phyloP scores from a whole-genome alignment of 306 rosid genomes.

The Bauhinia variegata region DNA sequence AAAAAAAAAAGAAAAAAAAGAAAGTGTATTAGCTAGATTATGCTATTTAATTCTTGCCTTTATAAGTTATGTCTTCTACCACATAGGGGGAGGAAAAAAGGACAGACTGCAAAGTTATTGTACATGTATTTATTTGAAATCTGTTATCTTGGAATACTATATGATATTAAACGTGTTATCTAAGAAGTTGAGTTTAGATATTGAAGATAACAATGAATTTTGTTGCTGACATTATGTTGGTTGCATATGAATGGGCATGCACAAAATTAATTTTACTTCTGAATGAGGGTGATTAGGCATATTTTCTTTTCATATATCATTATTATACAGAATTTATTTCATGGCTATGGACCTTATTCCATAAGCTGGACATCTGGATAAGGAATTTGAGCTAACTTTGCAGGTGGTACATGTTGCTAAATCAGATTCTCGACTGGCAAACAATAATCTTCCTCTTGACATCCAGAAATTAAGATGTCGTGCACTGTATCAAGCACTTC shows the following conservation, averaged over 20 bases:
- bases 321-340: slow-evolving; percentile 31
- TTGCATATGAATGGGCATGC: neutral
- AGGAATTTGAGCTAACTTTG: slow-evolving; percentile 37
- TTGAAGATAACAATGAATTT: neutral
- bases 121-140: neutral
- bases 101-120: neutral
- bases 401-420: slow-evolving; percentile 92
- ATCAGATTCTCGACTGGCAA: slow-evolving; percentile 94
- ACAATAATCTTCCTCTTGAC: slow-evolving; percentile 85
- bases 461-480: slow-evolving; percentile 93
- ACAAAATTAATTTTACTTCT: slow-evolving; percentile 23
- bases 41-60: too few species aligned
- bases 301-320: slow-evolving; percentile 13
- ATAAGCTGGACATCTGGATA: slow-evolving; percentile 25
- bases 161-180: slow-evolving; percentile 11
- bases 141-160: neutral
- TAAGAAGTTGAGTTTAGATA: slow-evolving; percentile 20
- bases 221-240: neutral
- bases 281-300: slow-evolving; percentile 10
- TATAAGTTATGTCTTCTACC: neutral
- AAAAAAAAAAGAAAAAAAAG: too few species aligned
- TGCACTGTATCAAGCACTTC: slow-evolving; percentile 82
- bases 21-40: too few species aligned
- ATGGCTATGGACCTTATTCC: slow-evolving; percentile 19
- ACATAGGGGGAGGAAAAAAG: neutral